These are phyloP conservation scores for Myriosclerotinia duriaeana DNA, from an alignment of 2,329 filamentous ascomycete species.

Conservation along the genomic window DNA sequence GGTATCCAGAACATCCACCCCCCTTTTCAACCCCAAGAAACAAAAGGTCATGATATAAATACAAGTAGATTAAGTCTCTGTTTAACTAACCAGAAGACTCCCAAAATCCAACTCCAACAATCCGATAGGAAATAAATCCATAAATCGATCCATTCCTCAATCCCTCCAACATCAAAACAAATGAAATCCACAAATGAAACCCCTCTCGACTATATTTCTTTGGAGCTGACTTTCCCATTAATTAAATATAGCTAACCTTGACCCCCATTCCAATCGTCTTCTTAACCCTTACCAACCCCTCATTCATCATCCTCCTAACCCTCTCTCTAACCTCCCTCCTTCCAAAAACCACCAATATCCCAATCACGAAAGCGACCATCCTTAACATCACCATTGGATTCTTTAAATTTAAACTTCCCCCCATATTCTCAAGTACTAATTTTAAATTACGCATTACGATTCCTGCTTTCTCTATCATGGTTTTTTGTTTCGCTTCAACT, in stretches of 20 bases:
- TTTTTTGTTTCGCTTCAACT: slow-evolving; percentile 26
- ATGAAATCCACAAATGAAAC: slow-evolving; percentile 3
- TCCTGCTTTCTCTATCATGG: slow-evolving; percentile 26
- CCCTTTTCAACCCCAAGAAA: background rate
- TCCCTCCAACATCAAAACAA: background rate
- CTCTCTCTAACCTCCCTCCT: slow-evolving; percentile 73
- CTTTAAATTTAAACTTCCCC: slow-evolving; percentile 49
- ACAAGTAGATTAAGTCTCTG: background rate
- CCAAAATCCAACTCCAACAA: background rate
- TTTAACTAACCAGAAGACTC: background rate
- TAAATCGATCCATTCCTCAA: background rate
- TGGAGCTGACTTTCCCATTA: background rate
- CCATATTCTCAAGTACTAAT: slow-evolving; percentile 52
- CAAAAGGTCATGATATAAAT: slow-evolving; percentile 15
- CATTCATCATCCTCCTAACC: slow-evolving; percentile 64
- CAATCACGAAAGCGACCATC: slow-evolving; percentile 75
- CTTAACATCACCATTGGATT: slow-evolving; percentile 58
- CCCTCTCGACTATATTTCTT: background rate
- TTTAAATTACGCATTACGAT: slow-evolving; percentile 55
- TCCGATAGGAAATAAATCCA: background rate
- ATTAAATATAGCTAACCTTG: slow-evolving; percentile 92
- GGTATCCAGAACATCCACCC: background rate
- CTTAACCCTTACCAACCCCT: slow-evolving; percentile 58
- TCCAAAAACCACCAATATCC: slow-evolving; percentile 74
- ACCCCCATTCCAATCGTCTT: slow-evolving; percentile 84